Conservation (phyloP, 306 rosid genomes). For the Citrullus mucosospermus region DNA sequence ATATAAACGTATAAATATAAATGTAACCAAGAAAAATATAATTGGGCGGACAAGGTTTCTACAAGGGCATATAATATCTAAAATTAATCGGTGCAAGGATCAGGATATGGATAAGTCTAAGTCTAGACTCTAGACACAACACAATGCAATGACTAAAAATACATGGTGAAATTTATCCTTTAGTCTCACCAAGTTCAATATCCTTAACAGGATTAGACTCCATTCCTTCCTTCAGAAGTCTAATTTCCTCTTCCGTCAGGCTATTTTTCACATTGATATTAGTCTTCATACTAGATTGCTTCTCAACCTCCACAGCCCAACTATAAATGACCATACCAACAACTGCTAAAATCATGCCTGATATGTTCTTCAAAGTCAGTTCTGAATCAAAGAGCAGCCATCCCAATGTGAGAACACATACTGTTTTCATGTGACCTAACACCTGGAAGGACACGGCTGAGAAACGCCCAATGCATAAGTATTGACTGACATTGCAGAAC, state of each 20-base stretch:
- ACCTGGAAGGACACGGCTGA: conserved; percentile 91
- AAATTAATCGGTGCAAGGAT: neutral
- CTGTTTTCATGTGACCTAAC: conserved; percentile 92
- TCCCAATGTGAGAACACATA: conserved; percentile 77
- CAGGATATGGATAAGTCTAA: conserved; percentile 1
- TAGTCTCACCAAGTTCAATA: conserved; percentile 50
- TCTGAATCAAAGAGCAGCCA: conserved; percentile 85
- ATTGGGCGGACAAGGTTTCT: neutral
- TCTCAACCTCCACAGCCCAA: conserved; percentile 79
- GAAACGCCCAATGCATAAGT: conserved; percentile 89
- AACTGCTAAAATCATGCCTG: conserved; percentile 71
- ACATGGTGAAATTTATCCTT: conserved; percentile 23
- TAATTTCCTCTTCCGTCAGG: conserved; percentile 77
- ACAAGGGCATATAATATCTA: neutral
- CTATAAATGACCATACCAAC: conserved; percentile 82
- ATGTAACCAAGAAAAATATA: neutral
- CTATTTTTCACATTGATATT: conserved; percentile 38
- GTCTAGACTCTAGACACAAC: neutral
- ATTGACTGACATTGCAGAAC: conserved; percentile 84
- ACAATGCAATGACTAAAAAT: neutral
- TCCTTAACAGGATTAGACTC: conserved; percentile 33
- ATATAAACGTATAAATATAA: neutral
- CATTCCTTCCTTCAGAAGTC: conserved; percentile 49
- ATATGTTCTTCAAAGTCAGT: conserved; percentile 64
- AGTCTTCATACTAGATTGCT: conserved; percentile 35